Conservation (phyloP, 2,329 filamentous ascomycete species). For the Metarhizium humberi region DNA sequence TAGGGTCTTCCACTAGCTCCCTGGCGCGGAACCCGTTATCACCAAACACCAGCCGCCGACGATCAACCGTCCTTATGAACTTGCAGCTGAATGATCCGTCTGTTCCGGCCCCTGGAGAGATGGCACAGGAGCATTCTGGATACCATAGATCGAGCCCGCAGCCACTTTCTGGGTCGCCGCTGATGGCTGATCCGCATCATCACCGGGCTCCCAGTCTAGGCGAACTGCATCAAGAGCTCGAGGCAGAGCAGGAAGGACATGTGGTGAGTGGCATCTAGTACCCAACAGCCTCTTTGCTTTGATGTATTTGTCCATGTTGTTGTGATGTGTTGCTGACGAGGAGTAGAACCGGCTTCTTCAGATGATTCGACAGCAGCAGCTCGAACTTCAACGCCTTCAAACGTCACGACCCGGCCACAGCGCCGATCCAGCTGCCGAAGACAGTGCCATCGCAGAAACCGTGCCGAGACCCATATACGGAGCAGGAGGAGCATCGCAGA, state of each 20-base stretch:
- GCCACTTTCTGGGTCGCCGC: constrained; percentile 37
- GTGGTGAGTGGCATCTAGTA: constrained; percentile 40
- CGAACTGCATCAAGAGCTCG: constrained; percentile 69
- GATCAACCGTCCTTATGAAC: constrained; percentile 64
- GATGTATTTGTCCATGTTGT: no score
- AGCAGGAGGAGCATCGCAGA: constrained; percentile 26
- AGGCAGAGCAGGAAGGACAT: constrained; percentile 71
- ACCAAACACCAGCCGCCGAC: constrained; percentile 45
- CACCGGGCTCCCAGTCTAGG: constrained; percentile 62
- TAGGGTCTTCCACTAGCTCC: constrained; percentile 45
- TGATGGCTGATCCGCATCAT: constrained; percentile 48
- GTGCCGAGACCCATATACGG: constrained; percentile 34
- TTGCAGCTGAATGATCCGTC: constrained; percentile 63
- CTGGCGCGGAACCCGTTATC: constrained; percentile 32
- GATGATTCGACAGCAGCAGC: constrained; percentile 68
- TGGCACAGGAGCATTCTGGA: constrained; percentile 38
- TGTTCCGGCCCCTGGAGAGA: constrained; percentile 59
- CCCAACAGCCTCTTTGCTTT: no score
- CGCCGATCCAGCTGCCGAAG: constrained; percentile 36
- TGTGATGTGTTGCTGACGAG: background rate
- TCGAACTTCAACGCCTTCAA: constrained; percentile 56
- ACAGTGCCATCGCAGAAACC: constrained; percentile 32
- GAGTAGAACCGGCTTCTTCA: constrained; percentile 61
- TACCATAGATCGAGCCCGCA: constrained; percentile 31
- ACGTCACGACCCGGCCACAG: constrained; percentile 28